Conservation (phyloP, 352 stramenopile species). For the Phytophthora boehmeriae region DNA sequence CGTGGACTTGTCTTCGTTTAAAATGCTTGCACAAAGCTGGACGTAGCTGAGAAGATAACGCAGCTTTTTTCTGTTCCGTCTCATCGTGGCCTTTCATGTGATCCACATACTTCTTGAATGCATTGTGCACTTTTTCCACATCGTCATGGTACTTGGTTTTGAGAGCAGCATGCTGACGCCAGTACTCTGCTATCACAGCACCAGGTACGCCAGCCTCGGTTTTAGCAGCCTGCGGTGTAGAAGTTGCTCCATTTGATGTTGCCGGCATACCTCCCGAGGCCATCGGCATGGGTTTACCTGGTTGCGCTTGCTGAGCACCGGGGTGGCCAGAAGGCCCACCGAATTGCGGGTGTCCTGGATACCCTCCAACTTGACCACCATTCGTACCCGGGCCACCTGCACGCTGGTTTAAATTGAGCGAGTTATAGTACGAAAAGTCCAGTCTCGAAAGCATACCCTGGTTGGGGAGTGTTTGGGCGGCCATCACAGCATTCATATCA, state of each 20-base stretch:
- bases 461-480: slow-evolving; percentile 65
- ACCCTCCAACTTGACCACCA: slow-evolving; percentile 39
- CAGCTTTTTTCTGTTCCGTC: slow-evolving; percentile 86
- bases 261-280: slow-evolving; percentile 25
- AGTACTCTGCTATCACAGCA: slow-evolving; percentile 74
- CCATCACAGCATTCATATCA: slow-evolving; percentile 75
- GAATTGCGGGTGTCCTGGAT: slow-evolving; percentile 50
- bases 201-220: slow-evolving; percentile 25
- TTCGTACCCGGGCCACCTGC: slow-evolving; percentile 23
- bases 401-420: slow-evolving; percentile 56
- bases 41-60: slow-evolving; percentile 85
- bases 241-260: slow-evolving; percentile 21
- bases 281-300: slow-evolving; percentile 18
- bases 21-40: slow-evolving; percentile 75
- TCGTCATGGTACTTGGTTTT: slow-evolving; percentile 84
- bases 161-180: slow-evolving; percentile 74
- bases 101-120: slow-evolving; percentile 89
- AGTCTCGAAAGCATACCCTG: slow-evolving; percentile 74
- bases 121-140: slow-evolving; percentile 85
- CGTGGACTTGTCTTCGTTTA: slow-evolving; percentile 80
- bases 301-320: slow-evolving; percentile 27
- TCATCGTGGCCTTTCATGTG: slow-evolving; percentile 89
- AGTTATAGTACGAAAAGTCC: slow-evolving; percentile 82
- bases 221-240: slow-evolving; percentile 27
- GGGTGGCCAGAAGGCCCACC: slow-evolving; percentile 26